Conservation (phyloP, 495 filamentous ascomycete species). For the Opeltia flavorubescens region DNA sequence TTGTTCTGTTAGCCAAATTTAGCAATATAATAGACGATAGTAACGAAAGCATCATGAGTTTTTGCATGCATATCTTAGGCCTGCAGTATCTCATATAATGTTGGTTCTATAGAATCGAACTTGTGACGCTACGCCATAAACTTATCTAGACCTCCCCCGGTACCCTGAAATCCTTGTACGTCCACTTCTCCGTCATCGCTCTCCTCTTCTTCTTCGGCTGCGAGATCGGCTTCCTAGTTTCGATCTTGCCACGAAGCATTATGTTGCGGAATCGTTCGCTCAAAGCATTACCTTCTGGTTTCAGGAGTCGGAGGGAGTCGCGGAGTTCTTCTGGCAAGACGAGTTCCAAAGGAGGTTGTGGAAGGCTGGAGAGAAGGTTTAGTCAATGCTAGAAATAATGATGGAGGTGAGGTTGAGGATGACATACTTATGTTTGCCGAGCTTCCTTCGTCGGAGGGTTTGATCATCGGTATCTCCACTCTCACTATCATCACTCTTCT, state of each 20-base stretch:
- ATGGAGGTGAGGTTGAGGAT: not conserved
- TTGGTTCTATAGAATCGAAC: too few relatives aligned
- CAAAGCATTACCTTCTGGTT: constrained; percentile 87
- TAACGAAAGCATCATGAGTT: too few relatives aligned
- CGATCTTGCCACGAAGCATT: constrained; percentile 76
- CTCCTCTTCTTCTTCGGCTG: constrained; percentile 67
- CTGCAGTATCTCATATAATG: too few relatives aligned
- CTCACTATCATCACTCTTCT: constrained; percentile 39
- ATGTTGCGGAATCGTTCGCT: constrained; percentile 84
- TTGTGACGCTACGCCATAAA: too few relatives aligned
- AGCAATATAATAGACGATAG: too few relatives aligned
- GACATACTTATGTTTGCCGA: constrained; percentile 57
- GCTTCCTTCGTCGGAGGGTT: constrained; percentile 54
- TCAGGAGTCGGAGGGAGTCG: constrained; percentile 75
- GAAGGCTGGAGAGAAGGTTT: constrained; percentile 53
- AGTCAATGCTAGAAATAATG: constrained; percentile 6
- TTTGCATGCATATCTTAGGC: too few relatives aligned
- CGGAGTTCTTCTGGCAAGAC: constrained; percentile 88
- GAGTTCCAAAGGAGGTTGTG: constrained; percentile 69
- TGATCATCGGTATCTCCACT: constrained; percentile 37
- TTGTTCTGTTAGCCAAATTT: too few relatives aligned
- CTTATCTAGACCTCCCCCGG: constrained; percentile 9
- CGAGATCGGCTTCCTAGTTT: constrained; percentile 59
- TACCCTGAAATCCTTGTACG: constrained; percentile 81
- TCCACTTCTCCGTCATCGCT: constrained; percentile 86